phyloP scores from a whole-genome alignment of 768 basidiomycete genomes.

The Suillus discolor region DNA sequence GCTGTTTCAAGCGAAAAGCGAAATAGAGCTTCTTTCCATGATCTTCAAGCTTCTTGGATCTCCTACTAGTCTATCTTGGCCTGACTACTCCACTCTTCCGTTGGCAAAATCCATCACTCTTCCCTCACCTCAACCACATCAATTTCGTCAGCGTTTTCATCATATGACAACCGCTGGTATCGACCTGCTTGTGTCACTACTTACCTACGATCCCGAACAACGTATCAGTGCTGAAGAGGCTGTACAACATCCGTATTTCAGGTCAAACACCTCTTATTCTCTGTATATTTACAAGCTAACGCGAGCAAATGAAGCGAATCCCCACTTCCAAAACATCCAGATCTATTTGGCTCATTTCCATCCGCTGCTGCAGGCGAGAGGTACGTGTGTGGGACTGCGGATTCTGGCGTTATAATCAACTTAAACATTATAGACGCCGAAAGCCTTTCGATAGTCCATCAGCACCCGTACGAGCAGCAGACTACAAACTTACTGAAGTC shows the following conservation, averaged over 20 bases:
- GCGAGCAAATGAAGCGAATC: constrained; percentile 64
- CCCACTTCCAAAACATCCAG: constrained; percentile 94
- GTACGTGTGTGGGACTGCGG: constrained; percentile 43
- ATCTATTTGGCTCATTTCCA: constrained; percentile 94
- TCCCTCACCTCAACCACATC: constrained; percentile 71
- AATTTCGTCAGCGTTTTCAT: constrained; percentile 84
- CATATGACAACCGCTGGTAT: constrained; percentile 83
- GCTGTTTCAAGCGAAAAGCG: constrained; percentile 95
- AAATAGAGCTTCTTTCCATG: constrained; percentile 89
- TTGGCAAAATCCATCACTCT: constrained; percentile 77
- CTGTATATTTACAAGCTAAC: constrained; percentile 6
- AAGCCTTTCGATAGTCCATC: constrained; percentile 81
- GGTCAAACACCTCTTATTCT: constrained; percentile 43
- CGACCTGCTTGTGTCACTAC: constrained; percentile 77
- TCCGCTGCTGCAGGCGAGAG: constrained; percentile 96
- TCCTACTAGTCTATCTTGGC: constrained; percentile 88
- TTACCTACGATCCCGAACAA: constrained; percentile 87
- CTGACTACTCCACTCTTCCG: constrained; percentile 78
- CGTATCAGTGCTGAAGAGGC: constrained; percentile 92
- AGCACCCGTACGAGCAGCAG: constrained; percentile 72
- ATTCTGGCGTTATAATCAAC: not conserved
- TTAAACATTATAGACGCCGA: constrained; percentile 52
- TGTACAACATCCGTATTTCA: constrained; percentile 88
- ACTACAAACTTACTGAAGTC: constrained; percentile 68
- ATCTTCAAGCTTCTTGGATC: constrained; percentile 95